Conservation (phyloP, 805 yeast genomes). For the Starmerella potacharoeniae region DNA sequence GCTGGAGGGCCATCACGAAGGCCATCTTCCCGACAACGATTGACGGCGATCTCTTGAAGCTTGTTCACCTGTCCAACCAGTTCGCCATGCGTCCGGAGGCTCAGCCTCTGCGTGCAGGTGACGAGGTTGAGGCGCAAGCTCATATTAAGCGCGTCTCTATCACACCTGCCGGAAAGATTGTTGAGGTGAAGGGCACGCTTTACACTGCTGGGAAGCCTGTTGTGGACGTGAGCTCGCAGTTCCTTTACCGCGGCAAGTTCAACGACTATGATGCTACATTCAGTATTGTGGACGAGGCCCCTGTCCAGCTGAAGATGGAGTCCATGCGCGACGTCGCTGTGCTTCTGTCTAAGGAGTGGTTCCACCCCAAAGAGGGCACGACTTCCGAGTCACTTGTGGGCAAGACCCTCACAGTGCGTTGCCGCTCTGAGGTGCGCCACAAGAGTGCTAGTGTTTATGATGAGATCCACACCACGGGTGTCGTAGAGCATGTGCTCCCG, state of each 20-base stretch:
- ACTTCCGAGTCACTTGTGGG: conserved; percentile 59
- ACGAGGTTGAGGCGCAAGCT: conserved; percentile 70
- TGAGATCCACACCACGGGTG: conserved; percentile 74
- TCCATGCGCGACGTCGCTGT: conserved; percentile 86
- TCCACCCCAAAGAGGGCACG: conserved; percentile 50
- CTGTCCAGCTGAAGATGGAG: conserved; percentile 62
- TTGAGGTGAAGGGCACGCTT: conserved; percentile 86
- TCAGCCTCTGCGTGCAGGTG: conserved; percentile 77
- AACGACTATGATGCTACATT: conserved; percentile 83
- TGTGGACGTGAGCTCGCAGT: conserved; percentile 87
- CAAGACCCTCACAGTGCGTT: conserved; percentile 78
- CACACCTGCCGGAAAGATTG: conserved; percentile 88
- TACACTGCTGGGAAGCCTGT: conserved; percentile 59
- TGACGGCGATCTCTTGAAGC: conserved; percentile 88
- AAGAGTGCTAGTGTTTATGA: conserved; percentile 66
- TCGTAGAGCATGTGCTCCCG: conserved; percentile 76
- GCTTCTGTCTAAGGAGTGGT: conserved; percentile 94
- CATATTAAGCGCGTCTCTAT: conserved; percentile 79
- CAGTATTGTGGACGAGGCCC: conserved; percentile 76
- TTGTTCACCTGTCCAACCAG: conserved; percentile 91
- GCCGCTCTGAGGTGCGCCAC: conserved; percentile 72
- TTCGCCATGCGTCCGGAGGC: conserved; percentile 91
- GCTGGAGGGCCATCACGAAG: conserved; percentile 96
- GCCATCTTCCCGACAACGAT: conserved; percentile 95
- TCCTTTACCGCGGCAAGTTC: conserved; percentile 92